Evolutionary conservation across 225 moss, liverwort and hornwort species (phyloP), one percentile per base, ranked within the genome.

Genomic region (Straminergon stramineum): DNA sequence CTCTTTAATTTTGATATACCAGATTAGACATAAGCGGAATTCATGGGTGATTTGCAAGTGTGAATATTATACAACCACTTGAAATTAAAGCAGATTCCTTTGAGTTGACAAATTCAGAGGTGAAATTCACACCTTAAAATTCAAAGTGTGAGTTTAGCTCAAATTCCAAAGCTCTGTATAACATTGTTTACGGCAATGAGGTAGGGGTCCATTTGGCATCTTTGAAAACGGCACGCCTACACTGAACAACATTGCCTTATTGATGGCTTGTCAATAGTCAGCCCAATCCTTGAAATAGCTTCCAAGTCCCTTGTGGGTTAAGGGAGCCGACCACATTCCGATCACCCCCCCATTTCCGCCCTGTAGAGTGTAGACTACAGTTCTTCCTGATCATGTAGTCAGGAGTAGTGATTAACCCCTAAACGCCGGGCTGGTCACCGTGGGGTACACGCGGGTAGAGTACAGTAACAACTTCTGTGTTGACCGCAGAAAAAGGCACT

Each of bases 131-230:
- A 30, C 58, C 26, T 10, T 16, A 16, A n/a, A 26, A 57, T 23
- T n/a, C 11, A 79, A 79, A 26, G 79, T 17, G 16, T 0, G 0
- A 56, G 37, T 56, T n/a, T 32, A 6, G 37, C 26, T 56, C 37
- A 26, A n/a, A 37, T 16, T 78, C 6, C 0, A 0, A 15, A 78
- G 56, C 15, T 9, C 0, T 55, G 1, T 1, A 32, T 11, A 31
- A 32, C 4, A 32, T 31, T 76, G 7, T 76, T 21, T 52, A 13
- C 13, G n/a, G n/a, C 11, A 31, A 52, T 52, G 76, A 32, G 1
- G 20, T 0, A 28, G 2, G 31, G 20, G 7, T 1, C 3, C 0
- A 1, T 48, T 17, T 48, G 11, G 19, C 19, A 30, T 48, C 17
- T 13, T 26, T 71, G 15, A 9, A 41, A 26, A 71, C 24, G 13